A percentile compares a stretch with the other conserved stretches of the same genome.
These are phyloP conservation scores for Circinella minor DNA, from an alignment of 371 early-diverging fungal species.

Conservation along the genomic window DNA sequence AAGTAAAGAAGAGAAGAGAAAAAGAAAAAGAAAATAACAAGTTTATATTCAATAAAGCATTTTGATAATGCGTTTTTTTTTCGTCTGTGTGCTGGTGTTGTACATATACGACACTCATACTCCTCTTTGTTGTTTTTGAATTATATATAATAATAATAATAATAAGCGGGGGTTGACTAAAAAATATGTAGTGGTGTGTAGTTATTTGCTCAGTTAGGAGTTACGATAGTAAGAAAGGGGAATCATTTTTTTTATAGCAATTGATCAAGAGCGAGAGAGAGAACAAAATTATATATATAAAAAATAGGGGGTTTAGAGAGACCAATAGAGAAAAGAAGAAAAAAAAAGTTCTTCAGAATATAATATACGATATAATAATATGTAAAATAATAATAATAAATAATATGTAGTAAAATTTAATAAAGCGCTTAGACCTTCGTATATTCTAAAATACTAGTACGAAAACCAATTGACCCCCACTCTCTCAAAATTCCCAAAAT, in stretches of 20 bases:
- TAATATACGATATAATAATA: not conserved
- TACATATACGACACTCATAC: not conserved
- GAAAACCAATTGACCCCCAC: not conserved
- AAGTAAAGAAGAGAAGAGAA: conserved; percentile 9
- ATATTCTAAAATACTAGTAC: not conserved
- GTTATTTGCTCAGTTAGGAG: conserved; percentile 8
- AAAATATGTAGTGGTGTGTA: not conserved
- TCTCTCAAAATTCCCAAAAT: not conserved
- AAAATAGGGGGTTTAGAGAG: not conserved
- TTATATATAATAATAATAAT: not conserved
- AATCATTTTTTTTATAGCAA: not conserved
- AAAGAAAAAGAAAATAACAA: conserved; percentile 10
- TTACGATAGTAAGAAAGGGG: conserved; percentile 2
- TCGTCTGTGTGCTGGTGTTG: conserved; percentile 1
- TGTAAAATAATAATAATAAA: no score
- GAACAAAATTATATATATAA: not conserved
- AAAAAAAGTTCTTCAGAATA: not conserved
- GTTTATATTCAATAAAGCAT: conserved; percentile 5
- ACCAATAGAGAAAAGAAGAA: not conserved
- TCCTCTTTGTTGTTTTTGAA: not conserved
- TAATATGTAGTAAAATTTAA: not conserved
- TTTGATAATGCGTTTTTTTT: not conserved
- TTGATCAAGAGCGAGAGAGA: not conserved
- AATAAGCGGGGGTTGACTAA: not conserved
- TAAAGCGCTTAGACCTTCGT: conserved; percentile 15